These are phyloP conservation scores for Cladophialophora carrionii DNA, from an alignment of 2,329 filamentous ascomycete genomes.

Conservation along the genomic window DNA sequence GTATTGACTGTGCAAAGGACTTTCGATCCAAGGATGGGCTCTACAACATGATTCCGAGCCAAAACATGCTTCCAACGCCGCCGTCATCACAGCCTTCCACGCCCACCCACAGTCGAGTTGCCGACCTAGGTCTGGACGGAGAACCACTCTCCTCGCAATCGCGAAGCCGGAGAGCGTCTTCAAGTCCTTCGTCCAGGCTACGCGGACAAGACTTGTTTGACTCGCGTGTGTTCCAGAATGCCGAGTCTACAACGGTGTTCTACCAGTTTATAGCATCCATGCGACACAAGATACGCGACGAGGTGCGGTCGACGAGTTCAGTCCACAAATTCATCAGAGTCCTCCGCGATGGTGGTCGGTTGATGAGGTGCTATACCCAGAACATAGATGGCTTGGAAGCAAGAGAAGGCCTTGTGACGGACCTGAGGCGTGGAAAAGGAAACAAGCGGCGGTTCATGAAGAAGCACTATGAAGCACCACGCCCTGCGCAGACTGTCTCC, in stretches of 20 bases:
- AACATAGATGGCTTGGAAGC: slow-evolving; percentile 76
- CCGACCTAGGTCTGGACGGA: slow-evolving; percentile 52
- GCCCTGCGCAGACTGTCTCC: slow-evolving; percentile 28
- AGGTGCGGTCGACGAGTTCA: slow-evolving; percentile 63
- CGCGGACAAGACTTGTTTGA: slow-evolving; percentile 75
- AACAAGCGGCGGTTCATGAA: slow-evolving; percentile 63
- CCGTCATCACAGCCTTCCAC: slow-evolving; percentile 35
- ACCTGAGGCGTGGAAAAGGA: slow-evolving; percentile 64
- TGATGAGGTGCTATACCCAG: slow-evolving; percentile 74
- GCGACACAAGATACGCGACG: slow-evolving; percentile 62
- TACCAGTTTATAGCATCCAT: slow-evolving; percentile 72
- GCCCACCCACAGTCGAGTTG: slow-evolving; percentile 26
- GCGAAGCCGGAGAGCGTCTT: slow-evolving; percentile 45
- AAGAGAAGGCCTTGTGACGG: slow-evolving; percentile 68
- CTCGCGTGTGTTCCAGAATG: slow-evolving; percentile 69
- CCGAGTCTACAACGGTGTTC: slow-evolving; percentile 69
- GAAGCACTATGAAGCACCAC: slow-evolving; percentile 42
- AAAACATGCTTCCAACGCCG: slow-evolving; percentile 46
- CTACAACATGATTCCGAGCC: slow-evolving; percentile 70
- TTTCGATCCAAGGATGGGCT: slow-evolving; percentile 62
- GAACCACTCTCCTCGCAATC: slow-evolving; percentile 49
- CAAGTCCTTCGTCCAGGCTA: slow-evolving; percentile 50
- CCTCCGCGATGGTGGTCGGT: slow-evolving; percentile 67
- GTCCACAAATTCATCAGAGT: slow-evolving; percentile 71
- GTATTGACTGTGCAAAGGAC: slow-evolving; percentile 32